Evolutionary conservation across 192 early-diverging fungal genomes (phyloP).

Genomic region (Coemansia sp.): DNA sequence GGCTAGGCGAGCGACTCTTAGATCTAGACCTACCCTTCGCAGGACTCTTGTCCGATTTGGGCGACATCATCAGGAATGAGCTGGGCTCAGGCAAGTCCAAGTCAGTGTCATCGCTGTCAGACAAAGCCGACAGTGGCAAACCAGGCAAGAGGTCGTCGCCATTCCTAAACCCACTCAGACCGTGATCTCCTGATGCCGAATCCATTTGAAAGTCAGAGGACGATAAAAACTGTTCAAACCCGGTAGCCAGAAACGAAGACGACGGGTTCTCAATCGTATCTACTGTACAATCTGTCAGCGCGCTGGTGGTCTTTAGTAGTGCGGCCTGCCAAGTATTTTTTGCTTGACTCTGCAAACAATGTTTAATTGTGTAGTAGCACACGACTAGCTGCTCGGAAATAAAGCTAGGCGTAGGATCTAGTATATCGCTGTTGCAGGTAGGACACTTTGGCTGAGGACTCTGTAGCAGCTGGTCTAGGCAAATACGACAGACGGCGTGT

Average conservation of each 20-base stretch:
- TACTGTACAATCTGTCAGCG: conserved; percentile 11
- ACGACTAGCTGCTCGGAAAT: conserved; percentile 3
- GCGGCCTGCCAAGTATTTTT: background rate
- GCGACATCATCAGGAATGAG: conserved; percentile 25
- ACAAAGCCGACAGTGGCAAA: conserved; percentile 13
- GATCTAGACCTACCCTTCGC: conserved; percentile 5
- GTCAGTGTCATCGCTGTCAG: conserved; percentile 36
- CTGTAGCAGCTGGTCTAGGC: conserved; percentile 21
- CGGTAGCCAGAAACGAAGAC: background rate
- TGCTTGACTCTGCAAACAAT: background rate
- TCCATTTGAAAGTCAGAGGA: conserved; percentile 8
- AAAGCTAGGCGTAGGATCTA: background rate
- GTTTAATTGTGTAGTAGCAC: conserved; percentile 20
- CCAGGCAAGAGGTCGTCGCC: background rate
- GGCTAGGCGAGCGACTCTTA: background rate
- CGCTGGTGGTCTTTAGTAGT: conserved; percentile 5
- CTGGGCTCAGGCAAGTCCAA: conserved; percentile 47
- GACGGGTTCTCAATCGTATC: conserved; percentile 14
- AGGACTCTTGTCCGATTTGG: background rate
- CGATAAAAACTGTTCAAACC: conserved; percentile 9
- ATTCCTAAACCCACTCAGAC: background rate
- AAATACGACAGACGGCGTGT: conserved; percentile 26
- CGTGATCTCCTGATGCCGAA: background rate
- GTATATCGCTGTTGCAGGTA: conserved; percentile 10
- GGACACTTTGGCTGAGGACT: conserved; percentile 12